Evolutionary conservation across 306 rosid genomes (phyloP), one percentile per base, ranked within the genome.

Genomic region (Begonia masoniana): DNA sequence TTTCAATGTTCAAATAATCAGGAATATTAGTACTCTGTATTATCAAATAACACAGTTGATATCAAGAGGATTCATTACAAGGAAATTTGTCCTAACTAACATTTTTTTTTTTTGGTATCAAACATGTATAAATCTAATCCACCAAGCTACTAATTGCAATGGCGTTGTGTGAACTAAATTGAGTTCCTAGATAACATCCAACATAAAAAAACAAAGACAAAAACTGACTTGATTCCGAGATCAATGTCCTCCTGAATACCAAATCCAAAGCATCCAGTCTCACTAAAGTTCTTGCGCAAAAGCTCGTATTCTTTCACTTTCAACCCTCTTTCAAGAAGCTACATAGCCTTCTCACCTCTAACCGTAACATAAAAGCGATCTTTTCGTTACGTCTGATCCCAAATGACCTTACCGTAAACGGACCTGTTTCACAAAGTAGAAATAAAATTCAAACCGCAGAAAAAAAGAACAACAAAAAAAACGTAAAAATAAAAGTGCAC

Each of bases 171-270:
- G 19, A 17, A 1, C 19, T 17, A 17, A 17, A 17, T 17, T 17
- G 19, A 17, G 19, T 17, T 17, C 19, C 57, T 17, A 54, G n/a
- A 15, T 41, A 56, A 17, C 19, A 17, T 17, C 19, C 19, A 15
- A 61, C 43, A 7, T n/a, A 8, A 7, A 47, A 15, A 10, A n/a
- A n/a, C n/a, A n/a, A n/a, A n/a, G n/a, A 24, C 5, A 26, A 46
- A 35, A 13, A 51, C 69, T 39, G 13, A 71, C 76, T 71, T 71
- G 63, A 71, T 71, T 47, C 76, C 76, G 15, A 71, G 68, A 66
- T 71, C 76, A 13, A 71, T 71, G 42, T 71, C 72, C 64, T 71
- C 76, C 61, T 71, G 76, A 35, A 71, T 71, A 62, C 76, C 72
- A 12, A 67, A 67, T 3, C 69, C 73, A 12, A 72, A 72, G 59